A percentile compares a stretch with the other conserved stretches of the same genome.
These are phyloP conservation scores for Dactylellina sp. DNA, from an alignment of 2,329 filamentous ascomycete genomes.

Conservation along the genomic window DNA sequence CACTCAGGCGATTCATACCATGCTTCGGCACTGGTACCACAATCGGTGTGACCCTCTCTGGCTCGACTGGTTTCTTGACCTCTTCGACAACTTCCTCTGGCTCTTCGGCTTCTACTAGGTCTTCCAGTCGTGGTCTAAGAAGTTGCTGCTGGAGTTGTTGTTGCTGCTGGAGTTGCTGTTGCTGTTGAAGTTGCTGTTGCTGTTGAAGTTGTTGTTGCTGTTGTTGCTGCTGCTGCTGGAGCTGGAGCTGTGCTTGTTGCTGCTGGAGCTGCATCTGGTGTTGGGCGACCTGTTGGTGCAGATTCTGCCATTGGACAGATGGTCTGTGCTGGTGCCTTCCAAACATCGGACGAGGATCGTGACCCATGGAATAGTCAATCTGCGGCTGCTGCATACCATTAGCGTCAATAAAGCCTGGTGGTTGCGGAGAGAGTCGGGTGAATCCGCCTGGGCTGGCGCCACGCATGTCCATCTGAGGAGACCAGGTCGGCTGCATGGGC, in stretches of 20 bases:
- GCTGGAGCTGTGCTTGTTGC: conserved; percentile 57
- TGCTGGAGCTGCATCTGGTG: conserved; percentile 49
- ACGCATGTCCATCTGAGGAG: conserved; percentile 49
- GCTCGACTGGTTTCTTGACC: conserved; percentile 5
- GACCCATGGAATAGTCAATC: conserved; percentile 51
- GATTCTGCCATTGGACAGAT: conserved; percentile 54
- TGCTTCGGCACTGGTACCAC: conserved; percentile 61
- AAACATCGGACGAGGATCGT: conserved; percentile 54
- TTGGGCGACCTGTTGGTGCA: conserved; percentile 47
- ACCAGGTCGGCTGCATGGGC: conserved; percentile 42
- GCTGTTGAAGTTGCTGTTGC: conserved; percentile 56
- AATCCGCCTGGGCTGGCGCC: conserved; percentile 28
- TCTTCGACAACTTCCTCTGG: conserved; percentile 19
- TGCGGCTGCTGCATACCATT: conserved; percentile 44
- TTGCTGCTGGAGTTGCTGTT: conserved; percentile 28
- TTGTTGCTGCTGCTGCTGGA: conserved; percentile 35
- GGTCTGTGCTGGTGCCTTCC: conserved; percentile 52
- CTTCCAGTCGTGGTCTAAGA: conserved; percentile 30
- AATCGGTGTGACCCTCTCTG: conserved; percentile 49
- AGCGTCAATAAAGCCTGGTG: conserved; percentile 49
- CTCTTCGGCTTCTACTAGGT: conserved; percentile 48
- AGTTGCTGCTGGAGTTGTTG: conserved; percentile 51
- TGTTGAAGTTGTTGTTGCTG: conserved; percentile 49
- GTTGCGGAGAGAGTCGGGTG: conserved; percentile 56
- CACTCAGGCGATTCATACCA: conserved; percentile 59